Evolutionary conservation across 2,329 filamentous ascomycete species (phyloP), one percentile per base, ranked within the genome.

Genomic region (Whalleya microplaca): DNA sequence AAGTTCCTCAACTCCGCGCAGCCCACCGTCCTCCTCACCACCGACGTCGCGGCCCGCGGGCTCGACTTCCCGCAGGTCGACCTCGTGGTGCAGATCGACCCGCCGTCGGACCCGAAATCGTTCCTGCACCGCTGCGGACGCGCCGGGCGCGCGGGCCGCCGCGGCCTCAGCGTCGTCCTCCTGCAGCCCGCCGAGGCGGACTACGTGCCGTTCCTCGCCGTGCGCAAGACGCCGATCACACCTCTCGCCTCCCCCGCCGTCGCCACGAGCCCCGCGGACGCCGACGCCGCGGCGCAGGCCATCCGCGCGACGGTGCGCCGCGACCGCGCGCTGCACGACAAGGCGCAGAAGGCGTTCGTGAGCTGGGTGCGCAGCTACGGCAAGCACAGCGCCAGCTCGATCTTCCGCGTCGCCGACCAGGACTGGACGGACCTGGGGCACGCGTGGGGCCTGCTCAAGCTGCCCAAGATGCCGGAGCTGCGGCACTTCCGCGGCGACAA

Each of bases 381-480:
- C 70, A 96, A 95, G 68, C 95, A 98, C 69, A 87, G 93, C 64
- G 92, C 94, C 1, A 88, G 86, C 57, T 96, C 92, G 68, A 98
- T 99, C 64, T 99, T 99, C 78, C 86, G 90, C 10, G 79, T 92
- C 2, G 73, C 81, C 2, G 92, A 96, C 67, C 80, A 97, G 16
- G 88, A 96, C 72, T 99, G 95, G 95, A 77, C 82, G 4, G 89
- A 92, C 51, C 80, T 95, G 0, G 94, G 87, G 0, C 80, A 85
- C 51, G 90, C 89, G 0, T 99, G 94, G 91, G 95, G 91, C 1
- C 80, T 99, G 0, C 79, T 97, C 2, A 87, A 87, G 48, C 81
- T 98, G 62, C 95, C 95, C 3, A 92, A 90, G 70, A 99, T 99
- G 95, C 94, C 95, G 0, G 95, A 99, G 73, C 77, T 91, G 51